phyloP scores from a whole-genome alignment of 345 rosid species.

The Anacardium occidentale region DNA sequence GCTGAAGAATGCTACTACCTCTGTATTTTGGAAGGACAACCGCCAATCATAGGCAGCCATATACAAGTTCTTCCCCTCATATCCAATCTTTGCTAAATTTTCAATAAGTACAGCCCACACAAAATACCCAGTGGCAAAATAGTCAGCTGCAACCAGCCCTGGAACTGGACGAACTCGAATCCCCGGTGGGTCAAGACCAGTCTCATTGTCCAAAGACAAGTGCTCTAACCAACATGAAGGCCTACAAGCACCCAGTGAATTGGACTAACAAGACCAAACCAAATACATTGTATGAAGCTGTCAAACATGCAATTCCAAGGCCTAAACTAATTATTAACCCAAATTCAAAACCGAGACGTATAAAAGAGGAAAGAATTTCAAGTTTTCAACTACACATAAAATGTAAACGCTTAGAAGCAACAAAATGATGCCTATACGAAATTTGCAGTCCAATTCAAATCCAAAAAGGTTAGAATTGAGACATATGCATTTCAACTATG shows the following conservation, averaged over 20 bases:
- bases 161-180: constrained; percentile 59
- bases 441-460: neutral
- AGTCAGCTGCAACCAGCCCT: constrained; percentile 60
- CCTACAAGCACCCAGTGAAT: constrained; percentile 31
- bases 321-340: neutral
- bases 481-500: neutral
- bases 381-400: neutral
- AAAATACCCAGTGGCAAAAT: constrained; percentile 57
- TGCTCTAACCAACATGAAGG: constrained; percentile 79
- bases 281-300: neutral
- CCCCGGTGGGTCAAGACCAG: constrained; percentile 77
- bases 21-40: constrained; percentile 63
- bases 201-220: constrained; percentile 60
- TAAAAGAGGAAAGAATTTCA: neutral
- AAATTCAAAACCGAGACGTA: neutral
- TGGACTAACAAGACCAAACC: neutral
- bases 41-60: constrained; percentile 78
- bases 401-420: neutral
- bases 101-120: constrained; percentile 77
- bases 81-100: constrained; percentile 75
- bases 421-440: neutral
- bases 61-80: constrained; percentile 67
- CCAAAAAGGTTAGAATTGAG: no score
- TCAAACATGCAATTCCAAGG: neutral
- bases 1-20: constrained; percentile 33